Base-by-base conservation (phyloP, 2,329 filamentous ascomycete species). In the Talaromyces sp. region DNA sequence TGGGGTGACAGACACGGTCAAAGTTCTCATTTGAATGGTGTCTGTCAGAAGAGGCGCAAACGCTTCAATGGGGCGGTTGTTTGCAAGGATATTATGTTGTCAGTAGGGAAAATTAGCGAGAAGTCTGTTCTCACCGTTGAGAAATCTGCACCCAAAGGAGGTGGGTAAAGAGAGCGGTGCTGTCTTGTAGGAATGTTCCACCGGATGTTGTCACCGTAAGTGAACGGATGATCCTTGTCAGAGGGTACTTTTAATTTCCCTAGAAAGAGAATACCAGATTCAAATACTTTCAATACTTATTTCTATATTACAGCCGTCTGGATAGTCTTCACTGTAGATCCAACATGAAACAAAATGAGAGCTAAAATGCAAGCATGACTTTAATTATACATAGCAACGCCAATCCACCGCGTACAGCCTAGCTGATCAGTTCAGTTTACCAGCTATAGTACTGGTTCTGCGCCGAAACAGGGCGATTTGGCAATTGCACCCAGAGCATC, bases 391-490 rank as follows among this genome's bases (percentile, higher is more conserved):
- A 52, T 52, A 52, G 26, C 48, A 52, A 52, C 48, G 48, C 24
- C 48, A n/a, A 26, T 9, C 27, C 26, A 11, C 48, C 48, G n/a
- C 26, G n/a, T 24, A 46, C 21, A 52, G 26, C 48, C 9, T n/a
- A n/a, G n/a, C n/a, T n/a, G n/a, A n/a, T n/a, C n/a, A n/a, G 5
- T 12, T 29, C 26, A 52, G 21, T 14, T 72, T 88, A 97, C 93
- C 93, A 99, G 63, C 89, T 86, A 76, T 95, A 95, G 75, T 94
- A 95, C 71, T 91, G 93, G 67, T 90, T 85, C 79, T 97, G 92
- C 38, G 87, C 87, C 63, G 88, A 88, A 59, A 99, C 82, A 7
- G 89, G 90, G 63, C 92, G 86, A 74, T 97, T 91, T 8, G 93
- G 93, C 57, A 97, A 79, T 68, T 92, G 91, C 12, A 89, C 84